A percentile compares a stretch with the other conserved stretches of the same genome.
phyloP scores from a whole-genome alignment of 345 rosid species.

The Brassica juncea region DNA sequence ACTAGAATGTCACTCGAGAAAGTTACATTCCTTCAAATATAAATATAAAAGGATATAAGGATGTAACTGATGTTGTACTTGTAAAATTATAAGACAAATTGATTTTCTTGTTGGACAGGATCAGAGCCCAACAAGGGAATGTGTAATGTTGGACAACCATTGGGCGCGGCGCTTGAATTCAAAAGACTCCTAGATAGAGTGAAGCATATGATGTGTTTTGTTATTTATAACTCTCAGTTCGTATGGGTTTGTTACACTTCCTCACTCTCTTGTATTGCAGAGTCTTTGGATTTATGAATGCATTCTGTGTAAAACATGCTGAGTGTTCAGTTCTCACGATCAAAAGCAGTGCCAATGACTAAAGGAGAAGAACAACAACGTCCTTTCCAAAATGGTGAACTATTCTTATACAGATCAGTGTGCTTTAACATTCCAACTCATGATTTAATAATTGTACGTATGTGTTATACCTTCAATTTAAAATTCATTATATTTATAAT shows the following conservation, averaged over 20 bases:
- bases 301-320: slow-evolving; percentile 46
- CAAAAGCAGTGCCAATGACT: slow-evolving; percentile 72
- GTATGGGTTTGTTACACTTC: no score
- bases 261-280: no score
- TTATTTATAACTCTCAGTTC: no score
- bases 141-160: no score
- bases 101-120: no score
- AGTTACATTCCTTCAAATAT: neutral
- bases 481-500: neutral
- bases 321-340: slow-evolving; percentile 83
- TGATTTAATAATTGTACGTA: neutral
- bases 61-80: no score
- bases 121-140: no score
- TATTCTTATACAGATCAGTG: neutral
- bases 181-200: no score
- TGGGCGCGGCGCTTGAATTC: no score
- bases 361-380: slow-evolving; percentile 4
- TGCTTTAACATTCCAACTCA: neutral
- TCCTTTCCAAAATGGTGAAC: neutral
- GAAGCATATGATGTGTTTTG: no score
- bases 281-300: no score
- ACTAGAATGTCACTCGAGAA: neutral
- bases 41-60: neutral
- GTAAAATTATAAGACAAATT: no score
- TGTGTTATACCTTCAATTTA: neutral